These are phyloP conservation scores for Erodium trifolium DNA, from an alignment of 441 rosid genomes.

Conservation along the genomic window DNA sequence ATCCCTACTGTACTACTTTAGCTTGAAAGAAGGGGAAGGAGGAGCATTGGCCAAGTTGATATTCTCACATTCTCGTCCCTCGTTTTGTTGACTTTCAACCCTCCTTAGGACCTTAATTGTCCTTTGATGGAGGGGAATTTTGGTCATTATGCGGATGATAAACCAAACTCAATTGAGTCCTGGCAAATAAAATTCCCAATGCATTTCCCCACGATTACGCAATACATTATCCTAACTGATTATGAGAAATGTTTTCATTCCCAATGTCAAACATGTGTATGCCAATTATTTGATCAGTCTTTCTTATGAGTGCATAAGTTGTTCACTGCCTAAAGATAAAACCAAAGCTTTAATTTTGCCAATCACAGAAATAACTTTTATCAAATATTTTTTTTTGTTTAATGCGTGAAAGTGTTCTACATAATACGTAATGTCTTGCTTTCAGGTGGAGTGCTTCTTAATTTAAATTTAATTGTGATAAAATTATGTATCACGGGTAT, in stretches of 20 bases:
- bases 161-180: not conserved
- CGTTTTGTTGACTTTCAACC: not conserved
- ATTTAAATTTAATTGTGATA: too few species aligned
- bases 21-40: not conserved
- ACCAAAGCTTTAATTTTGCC: not conserved
- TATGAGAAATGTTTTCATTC: not conserved
- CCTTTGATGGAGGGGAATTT: not conserved
- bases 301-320: not conserved
- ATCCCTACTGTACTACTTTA: slow-evolving; percentile 2
- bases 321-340: not conserved
- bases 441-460: too few species aligned
- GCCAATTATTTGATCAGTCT: not conserved
- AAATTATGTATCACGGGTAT: too few species aligned
- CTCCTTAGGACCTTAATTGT: not conserved
- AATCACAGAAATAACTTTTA: too few species aligned
- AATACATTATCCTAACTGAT: not conserved
- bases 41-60: not conserved
- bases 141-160: not conserved
- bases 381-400: too few species aligned
- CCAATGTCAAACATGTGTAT: not conserved
- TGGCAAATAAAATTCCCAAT: not conserved
- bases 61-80: not conserved
- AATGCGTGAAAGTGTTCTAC: too few species aligned
- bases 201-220: not conserved
- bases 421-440: too few species aligned